Base-by-base conservation (phyloP, 306 rosid genomes). In the Fragaria nilgerrensis region DNA sequence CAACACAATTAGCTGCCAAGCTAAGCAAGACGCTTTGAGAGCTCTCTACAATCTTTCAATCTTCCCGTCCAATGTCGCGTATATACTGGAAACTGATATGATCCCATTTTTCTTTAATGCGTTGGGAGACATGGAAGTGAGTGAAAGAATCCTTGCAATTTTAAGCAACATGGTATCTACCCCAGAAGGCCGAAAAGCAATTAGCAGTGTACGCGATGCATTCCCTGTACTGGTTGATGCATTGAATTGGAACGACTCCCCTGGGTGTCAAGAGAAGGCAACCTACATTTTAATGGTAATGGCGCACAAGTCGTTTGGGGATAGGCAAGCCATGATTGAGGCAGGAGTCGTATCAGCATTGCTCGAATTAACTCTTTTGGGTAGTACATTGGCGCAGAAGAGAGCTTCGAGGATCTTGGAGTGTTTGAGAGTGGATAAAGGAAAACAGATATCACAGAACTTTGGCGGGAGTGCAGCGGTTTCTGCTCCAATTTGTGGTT, bases 321-420 rank as follows among this genome's bases (percentile, higher is more conserved):
- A 92, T 67, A 87, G 96, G 82, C 97, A 88, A 34, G 88, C 88
- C 69, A 96, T 96, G 99, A 87, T 91, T 25, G 99, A 96, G 78
- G 97, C 93, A 1, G 99, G 99, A 65, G 77, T 96, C 44, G 87
- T 53, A 10, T 92, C 97, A 0, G 90, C 97, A 14, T 76, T 90
- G 89, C 96, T 96, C 58, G 99, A 96, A 74, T 80, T 92, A 80
- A 96, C 93, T 19, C 98, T 96, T 77, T 62, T 96, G 82, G 99
- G 99, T 14, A 87, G 93, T 22, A 79, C 91, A 44, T 85, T 96
- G 89, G 90, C 98, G 7, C 99, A 96, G 83, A 96, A 92, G 89
- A 89, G 99, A 82, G 99, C 99, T 59, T 92, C 99, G 2, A 89
- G 98, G 85, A 86, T 96, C 65, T 80, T 96, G 92, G 90, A 86